Conservation (phyloP, 192 early-diverging fungal genomes). For the Mortierella alpina region DNA sequence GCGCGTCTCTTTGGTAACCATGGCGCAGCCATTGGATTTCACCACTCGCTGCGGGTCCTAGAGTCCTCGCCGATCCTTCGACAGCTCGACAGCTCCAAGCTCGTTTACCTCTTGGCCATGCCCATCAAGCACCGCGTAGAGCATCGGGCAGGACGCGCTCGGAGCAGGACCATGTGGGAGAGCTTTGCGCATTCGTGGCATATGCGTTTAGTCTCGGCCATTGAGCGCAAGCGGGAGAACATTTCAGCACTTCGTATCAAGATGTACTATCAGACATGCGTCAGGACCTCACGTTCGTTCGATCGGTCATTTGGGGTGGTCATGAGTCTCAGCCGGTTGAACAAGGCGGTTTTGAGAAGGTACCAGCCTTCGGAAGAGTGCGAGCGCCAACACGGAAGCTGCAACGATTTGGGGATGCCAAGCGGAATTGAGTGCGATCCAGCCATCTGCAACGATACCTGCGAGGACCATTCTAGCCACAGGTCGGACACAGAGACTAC, state of each 20-base stretch:
- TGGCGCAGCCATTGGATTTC: constrained; percentile 49
- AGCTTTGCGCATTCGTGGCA: constrained; percentile 49
- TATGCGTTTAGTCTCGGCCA: constrained; percentile 27
- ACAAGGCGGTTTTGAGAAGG: constrained; percentile 23
- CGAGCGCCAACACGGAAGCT: constrained; percentile 12
- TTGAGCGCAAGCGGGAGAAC: constrained; percentile 49
- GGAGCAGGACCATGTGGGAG: constrained; percentile 40
- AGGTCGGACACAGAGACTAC: background rate
- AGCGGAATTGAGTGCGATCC: constrained; percentile 2
- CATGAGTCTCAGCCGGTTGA: constrained; percentile 23
- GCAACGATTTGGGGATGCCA: background rate
- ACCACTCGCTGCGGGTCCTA: constrained; percentile 48
- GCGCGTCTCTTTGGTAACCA: constrained; percentile 49
- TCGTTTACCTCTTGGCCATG: constrained; percentile 50
- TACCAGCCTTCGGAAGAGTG: constrained; percentile 27
- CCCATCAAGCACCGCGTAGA: constrained; percentile 45
- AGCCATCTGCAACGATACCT: constrained; percentile 15
- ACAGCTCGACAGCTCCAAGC: constrained; percentile 38
- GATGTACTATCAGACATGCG: constrained; percentile 52
- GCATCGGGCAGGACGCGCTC: constrained; percentile 25
- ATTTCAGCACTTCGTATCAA: constrained; percentile 43
- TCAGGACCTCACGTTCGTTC: constrained; percentile 41
- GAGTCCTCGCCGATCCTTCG: constrained; percentile 23
- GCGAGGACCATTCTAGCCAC: constrained; percentile 19
- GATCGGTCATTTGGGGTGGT: constrained; percentile 39